phyloP scores from a whole-genome alignment of 2,329 filamentous ascomycete genomes.

The Falciphora oryzae region DNA sequence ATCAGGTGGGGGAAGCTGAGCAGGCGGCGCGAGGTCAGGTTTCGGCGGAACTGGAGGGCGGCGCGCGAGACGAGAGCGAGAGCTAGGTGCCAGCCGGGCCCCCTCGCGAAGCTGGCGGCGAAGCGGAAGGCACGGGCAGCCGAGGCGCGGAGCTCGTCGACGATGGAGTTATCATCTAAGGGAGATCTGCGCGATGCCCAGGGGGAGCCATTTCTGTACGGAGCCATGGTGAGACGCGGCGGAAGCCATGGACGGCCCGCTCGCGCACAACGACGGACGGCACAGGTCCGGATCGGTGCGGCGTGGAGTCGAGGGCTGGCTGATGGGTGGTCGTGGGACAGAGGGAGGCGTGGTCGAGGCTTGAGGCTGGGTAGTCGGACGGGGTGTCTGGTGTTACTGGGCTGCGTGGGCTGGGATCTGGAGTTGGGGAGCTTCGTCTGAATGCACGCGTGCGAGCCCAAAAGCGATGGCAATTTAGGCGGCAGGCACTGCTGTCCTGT shows the following conservation, averaged over 20 bases:
- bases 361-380: background rate
- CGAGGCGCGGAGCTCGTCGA: conserved; percentile 31
- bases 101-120: conserved; percentile 35
- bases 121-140: conserved; percentile 23
- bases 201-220: conserved; percentile 29
- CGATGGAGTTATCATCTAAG: conserved; percentile 27
- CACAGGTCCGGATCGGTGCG: too few relatives aligned
- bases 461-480: background rate
- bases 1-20: conserved; percentile 62
- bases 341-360: background rate
- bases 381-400: background rate
- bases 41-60: conserved; percentile 33
- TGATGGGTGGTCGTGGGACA: background rate
- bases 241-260: conserved; percentile 21
- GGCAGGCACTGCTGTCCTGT: background rate
- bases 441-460: background rate
- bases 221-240: conserved; percentile 27
- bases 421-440: background rate
- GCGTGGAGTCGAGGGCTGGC: background rate
- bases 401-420: too few relatives aligned
- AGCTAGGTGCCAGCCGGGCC: conserved; percentile 33
- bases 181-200: conserved; percentile 17
- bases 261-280: background rate
- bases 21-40: conserved; percentile 45
- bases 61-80: conserved; percentile 24